Percentiles rank a stretch among this genome's conserved stretches.
Evolutionary conservation across 1,284 basidiomycete genomes (phyloP).

Genomic region (Wolfiporia cocos): DNA sequence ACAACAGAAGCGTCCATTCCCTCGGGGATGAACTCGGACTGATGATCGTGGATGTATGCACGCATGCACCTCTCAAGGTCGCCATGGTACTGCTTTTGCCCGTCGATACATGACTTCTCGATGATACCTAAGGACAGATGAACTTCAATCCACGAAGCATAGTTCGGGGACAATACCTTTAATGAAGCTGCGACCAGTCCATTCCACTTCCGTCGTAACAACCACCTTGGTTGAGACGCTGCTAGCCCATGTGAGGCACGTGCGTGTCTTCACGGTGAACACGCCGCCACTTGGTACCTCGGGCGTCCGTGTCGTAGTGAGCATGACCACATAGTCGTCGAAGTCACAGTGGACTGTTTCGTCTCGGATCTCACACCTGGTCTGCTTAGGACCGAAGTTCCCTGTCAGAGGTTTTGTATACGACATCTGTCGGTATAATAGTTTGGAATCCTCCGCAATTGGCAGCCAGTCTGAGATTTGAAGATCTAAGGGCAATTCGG

Average conservation of each 20-base stretch:
- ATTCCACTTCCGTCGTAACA: constrained; percentile 92
- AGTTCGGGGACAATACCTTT: constrained; percentile 56
- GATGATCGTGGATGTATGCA: constrained; percentile 82
- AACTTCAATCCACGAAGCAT: background rate
- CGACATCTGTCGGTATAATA: constrained; percentile 82
- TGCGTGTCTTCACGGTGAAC: constrained; percentile 90
- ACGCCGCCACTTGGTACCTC: constrained; percentile 93
- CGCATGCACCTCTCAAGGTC: constrained; percentile 87
- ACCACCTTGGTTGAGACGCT: constrained; percentile 71
- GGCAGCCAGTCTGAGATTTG: constrained; percentile 92
- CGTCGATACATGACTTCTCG: constrained; percentile 89
- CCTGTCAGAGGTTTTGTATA: constrained; percentile 94
- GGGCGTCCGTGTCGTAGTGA: constrained; percentile 91
- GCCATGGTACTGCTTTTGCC: constrained; percentile 85
- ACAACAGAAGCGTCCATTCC: constrained; percentile 58
- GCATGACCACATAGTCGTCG: constrained; percentile 76
- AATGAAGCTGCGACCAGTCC: constrained; percentile 95
- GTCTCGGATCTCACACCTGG: constrained; percentile 91
- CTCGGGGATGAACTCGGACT: constrained; percentile 84
- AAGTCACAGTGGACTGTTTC: constrained; percentile 80
- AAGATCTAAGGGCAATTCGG: constrained; percentile 52
- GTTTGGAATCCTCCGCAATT: constrained; percentile 50
- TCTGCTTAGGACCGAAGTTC: constrained; percentile 89
- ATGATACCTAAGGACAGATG: constrained; percentile 68
- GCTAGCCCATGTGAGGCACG: constrained; percentile 93